phyloP scores from a whole-genome alignment of 2,329 filamentous ascomycete species.

The Exophiala bonariae region DNA sequence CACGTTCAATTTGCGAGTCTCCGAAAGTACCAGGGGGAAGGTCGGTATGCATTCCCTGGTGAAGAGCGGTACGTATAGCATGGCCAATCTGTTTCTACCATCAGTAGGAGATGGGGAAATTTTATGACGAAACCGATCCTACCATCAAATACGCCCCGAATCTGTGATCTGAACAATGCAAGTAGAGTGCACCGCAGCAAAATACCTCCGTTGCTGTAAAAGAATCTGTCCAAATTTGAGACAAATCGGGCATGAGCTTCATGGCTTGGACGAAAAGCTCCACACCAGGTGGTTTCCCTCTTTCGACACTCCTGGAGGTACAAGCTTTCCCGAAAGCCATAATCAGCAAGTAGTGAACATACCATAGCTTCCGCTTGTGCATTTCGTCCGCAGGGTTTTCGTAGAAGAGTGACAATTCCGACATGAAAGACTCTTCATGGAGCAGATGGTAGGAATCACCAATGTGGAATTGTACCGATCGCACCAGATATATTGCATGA shows the following conservation, averaged over 20 bases:
- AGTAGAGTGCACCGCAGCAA: constrained; percentile 54
- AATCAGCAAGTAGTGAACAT: constrained; percentile 55
- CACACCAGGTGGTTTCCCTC: constrained; percentile 45
- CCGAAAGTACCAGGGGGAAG: constrained; percentile 48
- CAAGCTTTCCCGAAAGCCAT: constrained; percentile 59
- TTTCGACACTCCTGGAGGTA: constrained; percentile 39
- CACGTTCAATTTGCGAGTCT: constrained; percentile 44
- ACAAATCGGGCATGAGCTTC: constrained; percentile 44
- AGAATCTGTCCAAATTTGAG: constrained; percentile 43
- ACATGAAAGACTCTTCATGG: constrained; percentile 54
- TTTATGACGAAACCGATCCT: too few species aligned
- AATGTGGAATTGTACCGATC: constrained; percentile 58
- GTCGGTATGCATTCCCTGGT: constrained; percentile 54
- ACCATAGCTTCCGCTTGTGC: constrained; percentile 44
- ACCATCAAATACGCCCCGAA: constrained; percentile 49
- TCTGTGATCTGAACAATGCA: constrained; percentile 53
- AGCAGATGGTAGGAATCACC: constrained; percentile 56
- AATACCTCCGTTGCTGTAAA: constrained; percentile 51
- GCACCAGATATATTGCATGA: constrained; percentile 54
- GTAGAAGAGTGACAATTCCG: constrained; percentile 43
- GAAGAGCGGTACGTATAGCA: constrained; percentile 52
- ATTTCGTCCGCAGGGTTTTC: constrained; percentile 32
- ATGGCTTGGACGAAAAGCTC: constrained; percentile 50
- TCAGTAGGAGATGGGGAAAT: too few species aligned
- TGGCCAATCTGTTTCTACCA: constrained; percentile 56